A percentile compares a stretch with the other conserved stretches of the same genome.
phyloP scores from a whole-genome alignment of 164 flowering plant species.

The Umbilicus rupestris region DNA sequence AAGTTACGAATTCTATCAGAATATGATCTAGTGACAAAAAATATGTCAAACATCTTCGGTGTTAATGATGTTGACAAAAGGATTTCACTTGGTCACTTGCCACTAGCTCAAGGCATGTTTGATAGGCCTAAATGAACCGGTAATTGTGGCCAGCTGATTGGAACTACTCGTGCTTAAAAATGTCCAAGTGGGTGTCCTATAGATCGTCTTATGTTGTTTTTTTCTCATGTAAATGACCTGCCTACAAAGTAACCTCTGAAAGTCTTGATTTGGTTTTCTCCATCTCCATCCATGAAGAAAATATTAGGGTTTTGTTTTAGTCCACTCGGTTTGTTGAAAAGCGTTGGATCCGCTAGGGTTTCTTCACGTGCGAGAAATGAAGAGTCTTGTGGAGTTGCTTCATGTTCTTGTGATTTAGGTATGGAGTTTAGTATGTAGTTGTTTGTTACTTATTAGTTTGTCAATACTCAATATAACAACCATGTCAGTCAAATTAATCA shows the following conservation, averaged over 20 bases:
- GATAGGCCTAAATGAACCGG: not conserved
- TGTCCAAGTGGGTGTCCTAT: not conserved
- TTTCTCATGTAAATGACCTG: not conserved
- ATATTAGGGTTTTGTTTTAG: not conserved
- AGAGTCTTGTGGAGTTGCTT: no score
- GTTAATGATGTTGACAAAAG: slow-evolving; percentile 8
- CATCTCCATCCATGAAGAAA: not conserved
- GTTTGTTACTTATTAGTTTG: no score
- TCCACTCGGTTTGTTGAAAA: no score
- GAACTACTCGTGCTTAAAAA: not conserved
- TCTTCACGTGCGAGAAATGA: no score
- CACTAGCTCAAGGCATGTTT: slow-evolving; percentile 2
- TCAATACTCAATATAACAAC: no score
- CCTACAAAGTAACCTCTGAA: slow-evolving; percentile 6
- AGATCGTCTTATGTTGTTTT: slow-evolving; percentile 5
- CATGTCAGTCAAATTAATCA: no score
- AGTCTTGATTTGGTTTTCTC: not conserved
- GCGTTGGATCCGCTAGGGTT: no score
- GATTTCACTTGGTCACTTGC: not conserved
- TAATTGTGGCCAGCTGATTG: slow-evolving; percentile 3
- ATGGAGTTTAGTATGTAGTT: no score
- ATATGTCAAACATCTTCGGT: no score
- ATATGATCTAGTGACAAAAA: no score
- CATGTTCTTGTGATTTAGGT: no score
- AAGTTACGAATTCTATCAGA: no score